Conservation (phyloP, 2,329 filamentous ascomycete genomes). For the Colletotrichum liriopes region DNA sequence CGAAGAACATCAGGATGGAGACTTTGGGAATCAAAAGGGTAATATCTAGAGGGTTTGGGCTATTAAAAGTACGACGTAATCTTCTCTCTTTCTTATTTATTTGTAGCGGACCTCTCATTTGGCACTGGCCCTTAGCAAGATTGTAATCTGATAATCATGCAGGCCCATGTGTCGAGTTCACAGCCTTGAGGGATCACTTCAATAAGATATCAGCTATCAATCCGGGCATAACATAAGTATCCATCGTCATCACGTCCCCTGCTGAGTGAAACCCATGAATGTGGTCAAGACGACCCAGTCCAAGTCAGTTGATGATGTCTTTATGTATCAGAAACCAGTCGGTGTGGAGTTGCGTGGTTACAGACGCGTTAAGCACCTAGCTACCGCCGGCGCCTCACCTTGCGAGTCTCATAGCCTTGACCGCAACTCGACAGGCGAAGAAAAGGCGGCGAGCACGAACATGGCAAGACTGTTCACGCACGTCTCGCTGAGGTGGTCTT, state of each 20-base stretch:
- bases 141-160: slow-evolving; percentile 16
- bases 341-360: background rate
- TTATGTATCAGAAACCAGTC: too few species aligned
- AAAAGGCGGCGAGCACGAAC: slow-evolving; percentile 23
- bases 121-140: slow-evolving; percentile 13
- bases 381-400: slow-evolving; percentile 20
- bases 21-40: slow-evolving; percentile 54
- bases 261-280: slow-evolving; percentile 16
- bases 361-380: slow-evolving; percentile 10
- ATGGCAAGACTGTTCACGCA: slow-evolving; percentile 23
- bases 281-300: slow-evolving; percentile 6
- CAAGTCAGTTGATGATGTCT: background rate
- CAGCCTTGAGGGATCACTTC: slow-evolving; percentile 55
- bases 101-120: slow-evolving; percentile 58
- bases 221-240: too few species aligned
- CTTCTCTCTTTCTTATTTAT: slow-evolving; percentile 45
- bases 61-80: slow-evolving; percentile 50
- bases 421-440: slow-evolving; percentile 11
- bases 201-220: background rate
- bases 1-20: slow-evolving; percentile 48
- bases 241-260: background rate
- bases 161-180: slow-evolving; percentile 66
- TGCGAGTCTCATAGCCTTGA: slow-evolving; percentile 18
- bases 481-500: slow-evolving; percentile 19
- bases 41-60: slow-evolving; percentile 53